A percentile compares a stretch with the other conserved stretches of the same genome.
phyloP scores from a whole-genome alignment of 202 grass and related monocot species.

The Saccharum hybrid region DNA sequence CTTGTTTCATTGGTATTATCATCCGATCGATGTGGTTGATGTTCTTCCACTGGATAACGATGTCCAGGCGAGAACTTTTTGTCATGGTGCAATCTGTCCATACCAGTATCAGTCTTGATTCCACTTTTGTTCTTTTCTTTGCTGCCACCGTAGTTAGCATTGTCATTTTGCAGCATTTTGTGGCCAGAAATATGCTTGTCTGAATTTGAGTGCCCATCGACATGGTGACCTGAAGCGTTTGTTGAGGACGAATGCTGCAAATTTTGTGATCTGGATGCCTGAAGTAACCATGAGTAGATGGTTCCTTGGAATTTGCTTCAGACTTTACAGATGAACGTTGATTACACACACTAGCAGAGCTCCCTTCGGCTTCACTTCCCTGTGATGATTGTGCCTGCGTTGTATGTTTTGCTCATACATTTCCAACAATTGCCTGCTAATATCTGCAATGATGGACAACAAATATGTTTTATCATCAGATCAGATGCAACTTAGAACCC shows the following conservation, averaged over 20 bases:
- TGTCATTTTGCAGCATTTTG: conserved; percentile 40
- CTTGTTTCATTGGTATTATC: conserved; percentile 46
- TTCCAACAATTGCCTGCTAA: conserved; percentile 97
- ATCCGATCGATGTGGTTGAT: conserved; percentile 7
- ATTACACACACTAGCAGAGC: conserved; percentile 67
- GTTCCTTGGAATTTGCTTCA: conserved; percentile 50
- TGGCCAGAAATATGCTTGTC: conserved; percentile 49
- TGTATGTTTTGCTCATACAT: conserved; percentile 82
- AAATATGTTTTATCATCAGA: conserved; percentile 10
- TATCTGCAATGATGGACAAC: conserved; percentile 54
- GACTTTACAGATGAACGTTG: conserved; percentile 49
- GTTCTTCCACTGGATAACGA: conserved; percentile 41
- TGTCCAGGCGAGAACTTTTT: conserved; percentile 36
- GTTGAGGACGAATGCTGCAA: conserved; percentile 31
- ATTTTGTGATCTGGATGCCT: conserved; percentile 47
- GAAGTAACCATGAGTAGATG: conserved; percentile 45
- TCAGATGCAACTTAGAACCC: neutral
- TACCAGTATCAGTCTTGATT: conserved; percentile 39
- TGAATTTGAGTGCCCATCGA: conserved; percentile 37
- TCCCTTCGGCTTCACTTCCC: conserved; percentile 73
- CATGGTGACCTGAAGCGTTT: conserved; percentile 37
- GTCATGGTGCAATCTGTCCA: conserved; percentile 44
- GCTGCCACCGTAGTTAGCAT: conserved; percentile 9
- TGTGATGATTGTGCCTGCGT: conserved; percentile 56
- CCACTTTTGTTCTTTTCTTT: conserved; percentile 52